Base-by-base conservation (phyloP, 768 basidiomycete species). In the Lentinula sp. region DNA sequence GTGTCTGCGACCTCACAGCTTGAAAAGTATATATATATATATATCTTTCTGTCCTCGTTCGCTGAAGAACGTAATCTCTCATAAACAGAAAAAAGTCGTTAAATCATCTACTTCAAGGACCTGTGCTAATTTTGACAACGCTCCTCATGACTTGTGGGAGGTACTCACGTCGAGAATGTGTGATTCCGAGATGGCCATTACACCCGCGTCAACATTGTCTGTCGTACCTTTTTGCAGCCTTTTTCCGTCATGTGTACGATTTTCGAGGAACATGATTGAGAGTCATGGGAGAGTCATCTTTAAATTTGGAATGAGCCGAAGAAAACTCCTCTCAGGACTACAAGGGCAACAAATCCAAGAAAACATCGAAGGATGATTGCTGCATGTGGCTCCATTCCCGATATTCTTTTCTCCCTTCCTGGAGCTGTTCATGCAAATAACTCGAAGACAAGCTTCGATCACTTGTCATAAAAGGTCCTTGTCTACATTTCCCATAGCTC, bases 1-100 rank as follows among this genome's bases (percentile, higher is more conserved):
- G 80, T 23, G 72, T 70, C 18, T 88, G 86, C 66, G 81, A 87
- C 71, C 54, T 85, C 18, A 61, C 54, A 49, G 70, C 69, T 23
- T 73, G 50, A 63, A 23, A 33, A 51, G 15, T 51, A 51, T n/a
- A 51, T 51, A 13, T 32, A 12, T 20, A 28, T 3, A 3, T n/a
- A n/a, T n/a, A n/a, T 4, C 23, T 28, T 28, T 48, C 23, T 18
- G 20, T 9, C 46, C 46, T 20, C 4, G 46, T 48, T 48, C 46
- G 10, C 18, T 18, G 10, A 18, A 45, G 18, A 28, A 28, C 28
- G 28, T 28, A 28, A 28, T 3, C 28, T 28, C 4, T 28, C 4
- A 28, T 28, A 28, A 28, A 3, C 28, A 28, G 4, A 28, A 28
- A 3, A 28, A 28, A 28, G 28, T 28, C 28, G 0, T 2, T 28